A percentile compares a stretch with the other conserved stretches of the same genome.
phyloP scores from a whole-genome alignment of 2,329 filamentous ascomycete genomes.

The Chaetomium sp. region DNA sequence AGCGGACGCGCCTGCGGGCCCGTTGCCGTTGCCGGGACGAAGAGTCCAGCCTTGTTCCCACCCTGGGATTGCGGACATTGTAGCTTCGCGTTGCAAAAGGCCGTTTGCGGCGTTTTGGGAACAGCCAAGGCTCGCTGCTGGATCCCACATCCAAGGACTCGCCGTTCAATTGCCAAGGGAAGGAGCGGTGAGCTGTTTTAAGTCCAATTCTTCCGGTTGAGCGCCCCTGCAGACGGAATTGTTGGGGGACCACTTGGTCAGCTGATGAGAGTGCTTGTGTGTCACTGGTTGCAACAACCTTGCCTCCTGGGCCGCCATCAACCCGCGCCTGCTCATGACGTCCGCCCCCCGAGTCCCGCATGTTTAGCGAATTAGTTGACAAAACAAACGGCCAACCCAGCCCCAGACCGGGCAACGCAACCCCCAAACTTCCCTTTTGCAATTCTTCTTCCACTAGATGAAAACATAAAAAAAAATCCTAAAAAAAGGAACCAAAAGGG shows the following conservation, averaged over 20 bases:
- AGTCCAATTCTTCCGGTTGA: constrained; percentile 22
- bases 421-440: not conserved
- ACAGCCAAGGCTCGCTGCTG: not conserved
- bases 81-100: too few species aligned
- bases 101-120: not conserved
- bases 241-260: constrained; percentile 18
- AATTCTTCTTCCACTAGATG: not conserved
- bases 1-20: not conserved
- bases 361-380: not conserved
- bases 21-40: too few species aligned
- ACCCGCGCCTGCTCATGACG: constrained; percentile 5
- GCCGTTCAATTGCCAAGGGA: constrained; percentile 10
- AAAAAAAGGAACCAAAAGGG: not conserved
- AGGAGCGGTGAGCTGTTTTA: constrained; percentile 24
- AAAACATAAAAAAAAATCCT: not conserved
- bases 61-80: too few species aligned
- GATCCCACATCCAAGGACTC: not conserved
- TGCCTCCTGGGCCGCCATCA: constrained; percentile 13
- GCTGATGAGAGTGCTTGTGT: constrained; percentile 5
- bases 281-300: constrained; percentile 4
- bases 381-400: constrained; percentile 6
- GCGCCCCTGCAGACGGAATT: constrained; percentile 20
- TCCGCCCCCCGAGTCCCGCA: constrained; percentile 12
- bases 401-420: not conserved
- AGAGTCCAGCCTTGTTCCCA: too few species aligned